Base-by-base conservation (phyloP, 495 filamentous ascomycete species). In the Coniosporium apollinis region DNA sequence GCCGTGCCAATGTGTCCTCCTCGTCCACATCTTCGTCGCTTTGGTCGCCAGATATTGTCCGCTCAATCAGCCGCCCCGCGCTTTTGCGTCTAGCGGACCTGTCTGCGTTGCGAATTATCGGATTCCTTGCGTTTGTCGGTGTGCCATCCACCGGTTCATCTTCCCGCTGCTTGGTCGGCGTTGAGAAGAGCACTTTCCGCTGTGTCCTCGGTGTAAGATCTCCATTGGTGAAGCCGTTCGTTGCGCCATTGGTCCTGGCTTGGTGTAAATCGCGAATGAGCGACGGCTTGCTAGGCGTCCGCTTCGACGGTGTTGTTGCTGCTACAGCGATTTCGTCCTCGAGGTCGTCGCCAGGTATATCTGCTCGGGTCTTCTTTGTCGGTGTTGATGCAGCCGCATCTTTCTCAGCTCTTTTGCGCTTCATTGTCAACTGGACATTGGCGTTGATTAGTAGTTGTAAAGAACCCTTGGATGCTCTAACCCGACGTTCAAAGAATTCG, bases 21-120 rank as follows among this genome's bases (percentile, higher is more conserved):
- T 76, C 81, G 25, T 79, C 80, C 48, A 78, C 72, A 32, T 78
- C 76, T 42, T 82, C 79, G n/a, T 76, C 71, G 41, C 49, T 51
- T 15, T 45, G 40, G 33, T 72, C 70, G 11, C 60, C 69, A 5
- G 55, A 61, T 11, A 70, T 55, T 18, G 69, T 66, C 8, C 62
- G 71, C 45, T 85, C 74, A 14, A 86, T 73, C 5, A 91, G 52
- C 4, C 71, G 68, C 30, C 74, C 67, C 3, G 74, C 79, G 13
- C 24, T 41, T 33, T 28, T 17, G 4, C 28, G n/a, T 1, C 5
- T 10, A 13, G 22, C 5, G 14, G 43, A 26, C 19, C 6, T 28
- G 10, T 18, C 13, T 14, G 18, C 22, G 20, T 19, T 13, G 28
- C 24, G 36, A 17, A 13, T 19, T 15, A 34, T 1, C 20, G 22